Evolutionary conservation across 2,329 filamentous ascomycete species (phyloP).

Genomic region (Xylariaceae sp.): DNA sequence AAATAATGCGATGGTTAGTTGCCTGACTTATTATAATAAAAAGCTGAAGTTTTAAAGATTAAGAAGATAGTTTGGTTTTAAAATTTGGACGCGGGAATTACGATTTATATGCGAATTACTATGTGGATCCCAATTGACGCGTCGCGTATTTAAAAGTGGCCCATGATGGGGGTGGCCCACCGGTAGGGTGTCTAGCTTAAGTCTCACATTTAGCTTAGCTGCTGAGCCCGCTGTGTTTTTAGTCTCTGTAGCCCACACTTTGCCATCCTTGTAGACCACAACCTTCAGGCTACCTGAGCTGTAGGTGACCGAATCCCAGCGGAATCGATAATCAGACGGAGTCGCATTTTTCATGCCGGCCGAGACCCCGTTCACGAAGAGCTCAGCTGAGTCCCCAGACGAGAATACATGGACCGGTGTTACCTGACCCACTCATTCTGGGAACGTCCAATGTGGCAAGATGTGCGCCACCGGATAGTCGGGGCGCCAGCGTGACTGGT

Average conservation of each 20-base stretch:
- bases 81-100: too few relatives aligned
- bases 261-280: conserved; percentile 44
- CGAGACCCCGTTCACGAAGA: conserved; percentile 50
- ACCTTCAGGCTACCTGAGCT: conserved; percentile 44
- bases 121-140: too few relatives aligned
- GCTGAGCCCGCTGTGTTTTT: conserved; percentile 40
- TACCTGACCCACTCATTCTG: conserved; percentile 40
- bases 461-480: conserved; percentile 47
- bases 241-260: conserved; percentile 42
- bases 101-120: too few relatives aligned
- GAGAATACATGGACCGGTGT: conserved; percentile 55
- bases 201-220: conserved; percentile 31
- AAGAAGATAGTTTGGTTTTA: too few relatives aligned
- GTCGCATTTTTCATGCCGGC: conserved; percentile 37
- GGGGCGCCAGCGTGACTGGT: conserved; percentile 51
- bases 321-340: conserved; percentile 43
- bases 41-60: too few relatives aligned
- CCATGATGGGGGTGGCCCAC: neutral
- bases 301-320: conserved; percentile 50
- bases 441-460: conserved; percentile 55
- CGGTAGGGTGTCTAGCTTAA: neutral
- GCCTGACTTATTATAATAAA: too few relatives aligned
- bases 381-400: conserved; percentile 48
- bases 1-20: too few relatives aligned
- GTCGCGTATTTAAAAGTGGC: too few relatives aligned